A percentile compares a stretch with the other conserved stretches of the same genome.
Conservation (phyloP, 2,329 filamentous ascomycete species). For the Pseudogymnoascus sp. region DNA sequence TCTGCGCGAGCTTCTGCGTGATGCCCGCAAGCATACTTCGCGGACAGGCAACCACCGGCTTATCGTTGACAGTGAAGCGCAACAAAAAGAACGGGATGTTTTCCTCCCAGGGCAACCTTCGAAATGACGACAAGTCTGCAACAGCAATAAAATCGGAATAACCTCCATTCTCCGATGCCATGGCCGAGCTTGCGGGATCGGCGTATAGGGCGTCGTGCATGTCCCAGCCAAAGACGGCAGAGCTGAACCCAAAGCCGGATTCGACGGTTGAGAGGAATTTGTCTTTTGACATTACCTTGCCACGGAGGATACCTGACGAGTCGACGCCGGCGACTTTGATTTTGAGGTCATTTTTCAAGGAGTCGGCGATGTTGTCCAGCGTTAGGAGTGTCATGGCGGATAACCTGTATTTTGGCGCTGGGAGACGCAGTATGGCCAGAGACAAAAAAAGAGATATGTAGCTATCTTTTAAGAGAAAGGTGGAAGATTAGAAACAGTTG, state of each 20-base stretch:
- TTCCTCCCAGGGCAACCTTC: slow-evolving; percentile 86
- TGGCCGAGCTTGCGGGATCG: slow-evolving; percentile 72
- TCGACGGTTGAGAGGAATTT: slow-evolving; percentile 80
- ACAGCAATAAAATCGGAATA: slow-evolving; percentile 81
- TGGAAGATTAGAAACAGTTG: neutral
- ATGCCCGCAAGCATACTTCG: slow-evolving; percentile 66
- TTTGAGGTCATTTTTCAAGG: slow-evolving; percentile 65
- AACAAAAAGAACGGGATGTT: slow-evolving; percentile 83
- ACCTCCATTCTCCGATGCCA: slow-evolving; percentile 81
- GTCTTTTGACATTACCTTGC: slow-evolving; percentile 86
- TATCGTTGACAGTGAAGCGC: slow-evolving; percentile 77
- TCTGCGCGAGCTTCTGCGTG: slow-evolving; percentile 58
- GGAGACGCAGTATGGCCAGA: neutral
- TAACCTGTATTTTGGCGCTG: neutral
- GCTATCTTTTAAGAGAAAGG: neutral
- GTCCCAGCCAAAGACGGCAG: slow-evolving; percentile 92
- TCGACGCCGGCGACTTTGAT: slow-evolving; percentile 87
- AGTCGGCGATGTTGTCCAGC: slow-evolving; percentile 33
- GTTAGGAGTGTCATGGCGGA: neutral
- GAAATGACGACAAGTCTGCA: slow-evolving; percentile 69
- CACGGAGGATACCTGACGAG: slow-evolving; percentile 78
- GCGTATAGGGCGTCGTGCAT: slow-evolving; percentile 93
- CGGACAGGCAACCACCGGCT: slow-evolving; percentile 71
- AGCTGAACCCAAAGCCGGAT: slow-evolving; percentile 87
- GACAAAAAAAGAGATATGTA: neutral